Evolutionary conservation across 1,284 basidiomycete genomes (phyloP).

Genomic region (Malassezia obtusa): DNA sequence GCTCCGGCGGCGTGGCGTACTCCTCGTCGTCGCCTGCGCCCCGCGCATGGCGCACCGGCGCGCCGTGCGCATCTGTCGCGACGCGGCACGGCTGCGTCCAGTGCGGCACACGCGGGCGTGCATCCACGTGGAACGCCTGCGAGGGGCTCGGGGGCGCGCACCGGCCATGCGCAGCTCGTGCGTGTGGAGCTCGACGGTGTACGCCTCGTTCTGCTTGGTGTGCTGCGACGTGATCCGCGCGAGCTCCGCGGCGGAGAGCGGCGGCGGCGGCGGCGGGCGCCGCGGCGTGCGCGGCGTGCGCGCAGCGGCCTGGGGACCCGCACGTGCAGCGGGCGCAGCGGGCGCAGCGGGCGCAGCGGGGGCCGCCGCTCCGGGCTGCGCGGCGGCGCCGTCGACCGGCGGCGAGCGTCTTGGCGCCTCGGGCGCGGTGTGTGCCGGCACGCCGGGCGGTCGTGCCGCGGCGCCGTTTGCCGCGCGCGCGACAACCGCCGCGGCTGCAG

Average conservation of each 20-base stretch:
- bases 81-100: neutral
- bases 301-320: neutral
- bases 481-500: too few species aligned
- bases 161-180: conserved; percentile 3
- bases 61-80: conserved; percentile 8
- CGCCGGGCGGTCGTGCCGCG: too few species aligned
- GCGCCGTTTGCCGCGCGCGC: too few species aligned
- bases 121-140: conserved; percentile 1
- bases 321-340: neutral
- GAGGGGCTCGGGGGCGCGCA: conserved; percentile 12
- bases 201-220: conserved; percentile 11
- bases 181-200: conserved; percentile 10
- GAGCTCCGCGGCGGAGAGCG: conserved; percentile 8
- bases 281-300: conserved; percentile 1
- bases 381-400: too few species aligned
- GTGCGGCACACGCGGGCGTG: neutral
- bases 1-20: conserved; percentile 12
- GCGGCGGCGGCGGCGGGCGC: neutral
- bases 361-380: neutral
- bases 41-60: conserved; percentile 5
- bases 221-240: conserved; percentile 6
- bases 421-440: too few species aligned
- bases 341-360: neutral
- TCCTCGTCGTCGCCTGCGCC: conserved; percentile 12
- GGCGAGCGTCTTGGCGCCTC: too few species aligned